phyloP scores from a whole-genome alignment of 75 land plant genomes.

The Adiantum capillusveneris region DNA sequence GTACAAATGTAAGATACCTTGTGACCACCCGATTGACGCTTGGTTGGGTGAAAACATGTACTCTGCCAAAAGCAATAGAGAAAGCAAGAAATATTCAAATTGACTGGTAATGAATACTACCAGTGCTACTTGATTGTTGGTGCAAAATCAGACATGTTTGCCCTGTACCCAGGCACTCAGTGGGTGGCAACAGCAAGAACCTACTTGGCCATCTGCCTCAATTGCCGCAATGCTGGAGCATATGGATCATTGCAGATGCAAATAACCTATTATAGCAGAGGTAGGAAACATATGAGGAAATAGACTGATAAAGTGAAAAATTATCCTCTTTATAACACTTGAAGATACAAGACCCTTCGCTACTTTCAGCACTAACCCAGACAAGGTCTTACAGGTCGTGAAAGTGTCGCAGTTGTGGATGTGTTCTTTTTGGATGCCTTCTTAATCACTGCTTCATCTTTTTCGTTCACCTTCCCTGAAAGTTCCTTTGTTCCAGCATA shows the following conservation, averaged over 20 bases:
- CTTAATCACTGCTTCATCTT: conserved; percentile 20
- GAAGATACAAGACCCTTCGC: no score
- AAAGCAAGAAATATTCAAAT: no score
- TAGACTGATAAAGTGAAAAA: no score
- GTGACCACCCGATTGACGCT: conserved; percentile 75
- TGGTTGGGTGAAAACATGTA: conserved; percentile 79
- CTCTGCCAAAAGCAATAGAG: conserved; percentile 41
- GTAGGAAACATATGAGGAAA: not conserved
- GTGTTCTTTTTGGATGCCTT: conserved; percentile 40
- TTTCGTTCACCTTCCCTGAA: conserved; percentile 32
- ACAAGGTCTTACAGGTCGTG: conserved; percentile 62
- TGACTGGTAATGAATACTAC: no score
- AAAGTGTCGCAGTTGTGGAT: conserved; percentile 22
- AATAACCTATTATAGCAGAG: conserved; percentile 48
- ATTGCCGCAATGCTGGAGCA: conserved; percentile 85
- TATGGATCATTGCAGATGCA: conserved; percentile 96
- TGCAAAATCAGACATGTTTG: no score
- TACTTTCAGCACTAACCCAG: no score
- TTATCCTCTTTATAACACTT: no score
- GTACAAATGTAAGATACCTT: no score
- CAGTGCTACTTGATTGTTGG: no score
- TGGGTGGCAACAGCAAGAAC: no score
- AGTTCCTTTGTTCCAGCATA: conserved; percentile 50
- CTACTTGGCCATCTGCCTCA: conserved; percentile 92
- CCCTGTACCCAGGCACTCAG: no score